Conservation (phyloP, 2,329 filamentous ascomycete species). For the Rhynchosporium graminicola region DNA sequence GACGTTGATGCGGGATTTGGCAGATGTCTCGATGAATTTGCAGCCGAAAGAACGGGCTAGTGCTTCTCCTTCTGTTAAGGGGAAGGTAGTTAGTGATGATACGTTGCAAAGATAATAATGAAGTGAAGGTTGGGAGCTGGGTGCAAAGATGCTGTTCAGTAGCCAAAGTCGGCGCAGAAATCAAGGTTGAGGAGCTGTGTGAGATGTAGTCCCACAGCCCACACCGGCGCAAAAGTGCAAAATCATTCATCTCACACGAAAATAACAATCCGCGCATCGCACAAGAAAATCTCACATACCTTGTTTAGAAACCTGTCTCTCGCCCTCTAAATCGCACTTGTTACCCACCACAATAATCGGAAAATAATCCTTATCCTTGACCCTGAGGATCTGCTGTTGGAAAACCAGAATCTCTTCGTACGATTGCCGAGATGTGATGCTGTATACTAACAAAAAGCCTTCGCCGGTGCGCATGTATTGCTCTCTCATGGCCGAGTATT, state of each 20-base stretch:
- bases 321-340: slow-evolving; percentile 96
- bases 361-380: slow-evolving; percentile 99
- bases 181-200: too few relatives aligned
- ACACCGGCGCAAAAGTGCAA: too few relatives aligned
- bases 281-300: slow-evolving; percentile 57
- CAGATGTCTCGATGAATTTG: slow-evolving; percentile 99
- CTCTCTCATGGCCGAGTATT: slow-evolving; percentile 99
- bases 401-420: slow-evolving; percentile 99
- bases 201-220: too few relatives aligned
- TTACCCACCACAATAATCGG: slow-evolving; percentile 98
- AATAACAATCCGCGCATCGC: not conserved
- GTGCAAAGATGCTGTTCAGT: too few relatives aligned
- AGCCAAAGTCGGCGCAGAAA: too few relatives aligned
- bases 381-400: slow-evolving; percentile 95
- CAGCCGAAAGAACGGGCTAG: slow-evolving; percentile 87
- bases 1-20: slow-evolving; percentile 96
- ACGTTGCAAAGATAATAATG: not conserved
- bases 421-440: slow-evolving; percentile 94
- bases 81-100: not conserved
- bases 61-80: slow-evolving; percentile 75
- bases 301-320: slow-evolving; percentile 88
- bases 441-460: slow-evolving; percentile 92
- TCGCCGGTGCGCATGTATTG: slow-evolving; percentile 99
- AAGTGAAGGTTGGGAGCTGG: not conserved
- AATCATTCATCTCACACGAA: too few relatives aligned